phyloP scores from a whole-genome alignment of 1,139 yeast species.

The Blastobotrys apis region DNA sequence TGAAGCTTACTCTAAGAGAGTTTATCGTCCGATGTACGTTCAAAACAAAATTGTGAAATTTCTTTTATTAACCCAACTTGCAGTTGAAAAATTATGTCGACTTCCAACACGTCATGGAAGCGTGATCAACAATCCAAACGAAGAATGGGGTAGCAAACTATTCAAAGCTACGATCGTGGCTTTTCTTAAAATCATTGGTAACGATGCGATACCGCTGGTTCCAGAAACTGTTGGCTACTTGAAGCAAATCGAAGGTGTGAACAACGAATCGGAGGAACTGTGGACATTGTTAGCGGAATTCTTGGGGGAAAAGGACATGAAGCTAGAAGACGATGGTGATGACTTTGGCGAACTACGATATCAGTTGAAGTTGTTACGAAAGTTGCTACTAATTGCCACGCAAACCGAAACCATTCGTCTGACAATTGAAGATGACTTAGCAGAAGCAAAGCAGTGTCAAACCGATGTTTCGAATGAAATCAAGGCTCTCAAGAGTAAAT shows the following conservation, averaged over 20 bases:
- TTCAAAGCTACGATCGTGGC: constrained; percentile 35
- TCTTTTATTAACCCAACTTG: neutral
- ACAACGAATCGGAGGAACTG: constrained; percentile 31
- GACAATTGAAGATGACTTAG: constrained; percentile 33
- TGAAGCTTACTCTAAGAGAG: constrained; percentile 27
- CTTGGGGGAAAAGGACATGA: constrained; percentile 8
- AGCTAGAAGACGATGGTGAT: constrained; percentile 5
- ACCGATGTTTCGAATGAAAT: constrained; percentile 28
- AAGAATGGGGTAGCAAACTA: constrained; percentile 36
- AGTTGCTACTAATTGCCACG: constrained; percentile 29
- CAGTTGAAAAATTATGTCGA: constrained; percentile 30
- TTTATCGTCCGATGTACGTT: constrained; percentile 27
- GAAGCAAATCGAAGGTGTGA: constrained; percentile 30
- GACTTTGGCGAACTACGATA: constrained; percentile 14
- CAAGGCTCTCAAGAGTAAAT: constrained; percentile 23
- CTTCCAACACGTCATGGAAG: constrained; percentile 34
- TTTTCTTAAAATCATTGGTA: constrained; percentile 31
- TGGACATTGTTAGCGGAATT: constrained; percentile 31
- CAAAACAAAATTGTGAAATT: neutral
- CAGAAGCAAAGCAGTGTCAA: constrained; percentile 26
- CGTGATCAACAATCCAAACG: constrained; percentile 35
- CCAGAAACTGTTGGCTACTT: constrained; percentile 25
- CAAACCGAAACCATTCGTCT: constrained; percentile 35
- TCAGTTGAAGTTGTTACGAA: constrained; percentile 25
- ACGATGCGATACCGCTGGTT: constrained; percentile 31